Evolutionary conservation across 352 stramenopile species (phyloP), one percentile per base, ranked within the genome.

Genomic region (Globisporangium uncinulatum): DNA sequence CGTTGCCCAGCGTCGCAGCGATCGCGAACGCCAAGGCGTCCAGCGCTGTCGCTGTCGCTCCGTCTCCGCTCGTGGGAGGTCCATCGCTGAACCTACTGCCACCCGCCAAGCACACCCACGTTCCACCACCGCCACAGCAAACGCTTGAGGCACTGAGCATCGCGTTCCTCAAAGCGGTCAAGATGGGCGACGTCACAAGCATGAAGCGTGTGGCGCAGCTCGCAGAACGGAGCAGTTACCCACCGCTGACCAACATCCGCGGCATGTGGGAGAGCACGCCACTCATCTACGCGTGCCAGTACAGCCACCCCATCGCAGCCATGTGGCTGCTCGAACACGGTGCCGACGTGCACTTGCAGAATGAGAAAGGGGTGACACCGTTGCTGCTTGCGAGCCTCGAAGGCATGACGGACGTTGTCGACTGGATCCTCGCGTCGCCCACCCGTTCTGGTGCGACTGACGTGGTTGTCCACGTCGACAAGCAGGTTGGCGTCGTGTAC

Each of bases 251-350:
- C 46, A 85, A 91, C 44, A 72, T 86, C 15, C 74, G 80, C 32
- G 80, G 80, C 31, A 93, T 93, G 83, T 93, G 83, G 83, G 83
- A 91, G 24, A 90, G 80, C 56, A 93, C 83, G 29, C 83, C 83
- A 21, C 62, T 93, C 19, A 77, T 93, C n/a, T 87, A 83, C 46
- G 78, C 83, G 34, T 69, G 80, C 17, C 79, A 91, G 51, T 93
- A 90, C 49, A 69, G 65, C 36, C 83, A 87, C 43, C 42, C 67
- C 10, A 56, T 65, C 5, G 71, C 81, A 46, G 80, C 80, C 15
- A 52, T 83, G 37, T 89, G 80, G 75, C 58, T 93, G 24, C 56
- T 93, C 4, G 63, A 61, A 11, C 55, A 66, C 10, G 73, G 67
- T 7, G 83, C 76, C 1, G 62, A 81, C 34, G 59, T 69, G 4